These are phyloP conservation scores for Oryza nivara DNA, from an alignment of 176 grass and related monocot species.

Conservation along the genomic window DNA sequence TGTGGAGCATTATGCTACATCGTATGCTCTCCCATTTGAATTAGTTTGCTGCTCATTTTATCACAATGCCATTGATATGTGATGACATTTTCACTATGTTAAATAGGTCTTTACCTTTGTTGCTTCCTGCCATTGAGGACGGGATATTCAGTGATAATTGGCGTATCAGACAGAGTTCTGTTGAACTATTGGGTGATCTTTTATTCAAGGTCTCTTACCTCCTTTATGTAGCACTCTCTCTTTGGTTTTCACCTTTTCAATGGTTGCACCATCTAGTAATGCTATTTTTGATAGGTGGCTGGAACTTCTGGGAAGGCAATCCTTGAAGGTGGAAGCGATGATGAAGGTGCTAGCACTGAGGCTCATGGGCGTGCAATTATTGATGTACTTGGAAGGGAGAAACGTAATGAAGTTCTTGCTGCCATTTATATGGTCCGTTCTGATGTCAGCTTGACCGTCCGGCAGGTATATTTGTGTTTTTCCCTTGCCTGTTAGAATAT, in stretches of 20 bases:
- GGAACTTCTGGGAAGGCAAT: constrained; percentile 97
- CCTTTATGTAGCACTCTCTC: constrained; percentile 29
- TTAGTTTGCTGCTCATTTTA: constrained; percentile 34
- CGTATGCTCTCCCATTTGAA: constrained; percentile 46
- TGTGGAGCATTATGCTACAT: constrained; percentile 96
- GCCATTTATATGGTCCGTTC: constrained; percentile 98
- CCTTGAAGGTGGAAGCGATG: constrained; percentile 96
- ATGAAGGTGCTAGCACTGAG: constrained; percentile 99
- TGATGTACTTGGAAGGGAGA: constrained; percentile 86
- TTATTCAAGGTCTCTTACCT: constrained; percentile 80
- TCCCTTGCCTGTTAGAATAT: background rate
- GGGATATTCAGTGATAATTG: constrained; percentile 98
- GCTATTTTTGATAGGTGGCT: constrained; percentile 67
- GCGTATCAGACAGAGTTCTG: constrained; percentile 94
- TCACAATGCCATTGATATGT: constrained; percentile 40
- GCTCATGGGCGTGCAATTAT: constrained; percentile 98
- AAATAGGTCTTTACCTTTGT: constrained; percentile 84
- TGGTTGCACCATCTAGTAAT: constrained; percentile 31
- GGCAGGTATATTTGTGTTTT: constrained; percentile 67
- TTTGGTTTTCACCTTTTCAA: constrained; percentile 11
- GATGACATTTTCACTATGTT: constrained; percentile 42
- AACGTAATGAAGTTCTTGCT: constrained; percentile 96
- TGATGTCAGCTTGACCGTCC: constrained; percentile 93
- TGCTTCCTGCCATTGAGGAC: constrained; percentile 96
- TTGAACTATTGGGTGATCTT: constrained; percentile 96